Evolutionary conservation across 2,329 filamentous ascomycete species (phyloP), one percentile per base, ranked within the genome.

Genomic region (Xylariales sp.): DNA sequence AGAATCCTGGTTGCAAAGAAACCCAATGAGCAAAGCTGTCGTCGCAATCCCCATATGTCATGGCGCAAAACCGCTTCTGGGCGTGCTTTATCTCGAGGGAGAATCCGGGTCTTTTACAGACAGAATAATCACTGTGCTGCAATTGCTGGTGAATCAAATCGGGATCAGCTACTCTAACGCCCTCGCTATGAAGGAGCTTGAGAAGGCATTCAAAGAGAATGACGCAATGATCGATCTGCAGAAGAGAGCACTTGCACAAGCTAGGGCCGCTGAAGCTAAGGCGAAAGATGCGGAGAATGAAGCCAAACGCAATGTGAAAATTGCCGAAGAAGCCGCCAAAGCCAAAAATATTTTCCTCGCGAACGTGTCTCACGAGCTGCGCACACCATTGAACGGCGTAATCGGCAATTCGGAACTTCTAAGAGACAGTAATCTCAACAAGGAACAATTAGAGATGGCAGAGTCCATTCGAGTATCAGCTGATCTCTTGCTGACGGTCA

Each of bases 371-470:
- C 92, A 95, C 79, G 92, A 95, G 79, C 81, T 95, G 65, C 89
- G 91, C 54, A 94, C 92, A 1, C 93, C 93, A 0, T 89, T 97
- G 57, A 94, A 95, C 65, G 93, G 93, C 36, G 93, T 97, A 8
- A 94, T 97, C 74, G 93, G 93, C 54, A 97, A 97, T 83, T 92
- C 91, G 10, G 93, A 97, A 78, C 86, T 97, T 16, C 81, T 97
- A 7, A 85, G 92, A 55, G 93, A 96, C 75, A 94, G 91, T 74
- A 83, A 87, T 28, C 83, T 97, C 61, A 89, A 91, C 71, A 86
- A 85, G 66, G 93, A 97, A 70, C 93, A 97, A 78, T 85, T 90
- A 39, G 93, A 97, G 72, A 96, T 94, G 84, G 92, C 93, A 3
- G 93, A 97, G 76, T 95, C 93, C 16, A 96, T 97, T 62, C 89